Evolutionary conservation across 495 filamentous ascomycete species (phyloP).

Genomic region (Cercophora sp.): DNA sequence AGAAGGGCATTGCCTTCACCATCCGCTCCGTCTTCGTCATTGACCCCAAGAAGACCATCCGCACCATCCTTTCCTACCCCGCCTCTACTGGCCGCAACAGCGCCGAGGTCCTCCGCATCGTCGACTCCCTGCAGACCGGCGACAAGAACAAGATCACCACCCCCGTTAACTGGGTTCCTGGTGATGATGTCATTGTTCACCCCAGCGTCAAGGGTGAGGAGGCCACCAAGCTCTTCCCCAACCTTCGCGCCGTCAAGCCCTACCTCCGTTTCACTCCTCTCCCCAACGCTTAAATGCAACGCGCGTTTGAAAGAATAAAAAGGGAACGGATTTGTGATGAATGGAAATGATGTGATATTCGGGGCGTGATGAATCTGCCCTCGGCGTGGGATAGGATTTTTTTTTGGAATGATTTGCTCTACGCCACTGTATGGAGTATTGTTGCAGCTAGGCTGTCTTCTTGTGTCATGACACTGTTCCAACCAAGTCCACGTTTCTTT

Average conservation of each 20-base stretch:
- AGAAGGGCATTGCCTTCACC: conserved; percentile 96
- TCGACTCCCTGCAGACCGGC: conserved; percentile 95
- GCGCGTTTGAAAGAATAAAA: background rate
- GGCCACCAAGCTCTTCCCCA: conserved; percentile 85
- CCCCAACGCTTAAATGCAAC: conserved; percentile 40
- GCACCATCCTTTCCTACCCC: conserved; percentile 92
- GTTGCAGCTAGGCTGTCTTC: too few species aligned
- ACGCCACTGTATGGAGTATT: background rate
- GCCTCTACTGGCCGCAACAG: conserved; percentile 96
- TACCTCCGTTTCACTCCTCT: conserved; percentile 73
- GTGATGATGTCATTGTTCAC: conserved; percentile 94
- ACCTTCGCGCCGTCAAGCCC: conserved; percentile 91
- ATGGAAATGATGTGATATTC: background rate
- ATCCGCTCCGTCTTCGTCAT: conserved; percentile 99
- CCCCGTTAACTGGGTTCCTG: conserved; percentile 86
- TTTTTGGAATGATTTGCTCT: too few species aligned
- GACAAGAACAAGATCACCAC: conserved; percentile 95
- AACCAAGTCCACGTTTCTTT: too few species aligned
- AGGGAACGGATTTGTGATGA: too few species aligned
- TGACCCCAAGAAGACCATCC: conserved; percentile 97
- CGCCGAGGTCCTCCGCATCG: conserved; percentile 88
- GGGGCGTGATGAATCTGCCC: background rate
- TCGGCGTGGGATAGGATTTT: too few species aligned
- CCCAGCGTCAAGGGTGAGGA: conserved; percentile 81
- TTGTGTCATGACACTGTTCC: too few species aligned